Conservation (phyloP, 2,329 filamentous ascomycete genomes). For the Fusarium tjaetaba region DNA sequence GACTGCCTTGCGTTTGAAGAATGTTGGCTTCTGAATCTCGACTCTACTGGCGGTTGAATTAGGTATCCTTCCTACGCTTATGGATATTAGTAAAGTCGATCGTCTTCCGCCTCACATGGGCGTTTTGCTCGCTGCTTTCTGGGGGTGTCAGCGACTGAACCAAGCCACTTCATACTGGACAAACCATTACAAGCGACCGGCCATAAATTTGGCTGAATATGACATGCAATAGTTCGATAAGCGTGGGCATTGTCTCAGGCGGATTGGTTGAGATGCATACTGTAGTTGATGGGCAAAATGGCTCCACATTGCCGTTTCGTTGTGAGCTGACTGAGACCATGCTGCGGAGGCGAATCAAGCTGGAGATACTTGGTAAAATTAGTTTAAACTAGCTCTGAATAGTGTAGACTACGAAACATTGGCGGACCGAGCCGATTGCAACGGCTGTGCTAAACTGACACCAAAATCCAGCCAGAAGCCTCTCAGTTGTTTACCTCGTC, state of each 20-base stretch:
- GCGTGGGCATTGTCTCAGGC: background rate
- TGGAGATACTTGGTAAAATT: background rate
- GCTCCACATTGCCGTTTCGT: background rate
- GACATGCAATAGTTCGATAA: no score
- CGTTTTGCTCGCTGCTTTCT: background rate
- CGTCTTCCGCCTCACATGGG: background rate
- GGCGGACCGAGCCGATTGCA: background rate
- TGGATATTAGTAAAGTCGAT: background rate
- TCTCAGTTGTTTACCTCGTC: background rate
- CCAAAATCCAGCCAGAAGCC: background rate
- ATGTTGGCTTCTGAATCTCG: fast-evolving
- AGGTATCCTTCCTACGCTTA: background rate
- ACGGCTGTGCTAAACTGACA: background rate
- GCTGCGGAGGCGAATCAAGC: background rate
- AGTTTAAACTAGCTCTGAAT: background rate
- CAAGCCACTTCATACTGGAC: fast-evolving
- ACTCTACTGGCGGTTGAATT: background rate
- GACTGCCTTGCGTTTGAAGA: background rate
- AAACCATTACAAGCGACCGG: fast-evolving
- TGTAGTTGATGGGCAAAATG: fast-evolving
- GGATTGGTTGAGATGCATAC: background rate
- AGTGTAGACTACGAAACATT: background rate
- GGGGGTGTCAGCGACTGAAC: background rate
- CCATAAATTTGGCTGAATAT: background rate
- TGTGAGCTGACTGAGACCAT: background rate